These are phyloP conservation scores for Talaromyces sp. DNA, from an alignment of 2,329 filamentous ascomycete genomes.

Conservation along the genomic window DNA sequence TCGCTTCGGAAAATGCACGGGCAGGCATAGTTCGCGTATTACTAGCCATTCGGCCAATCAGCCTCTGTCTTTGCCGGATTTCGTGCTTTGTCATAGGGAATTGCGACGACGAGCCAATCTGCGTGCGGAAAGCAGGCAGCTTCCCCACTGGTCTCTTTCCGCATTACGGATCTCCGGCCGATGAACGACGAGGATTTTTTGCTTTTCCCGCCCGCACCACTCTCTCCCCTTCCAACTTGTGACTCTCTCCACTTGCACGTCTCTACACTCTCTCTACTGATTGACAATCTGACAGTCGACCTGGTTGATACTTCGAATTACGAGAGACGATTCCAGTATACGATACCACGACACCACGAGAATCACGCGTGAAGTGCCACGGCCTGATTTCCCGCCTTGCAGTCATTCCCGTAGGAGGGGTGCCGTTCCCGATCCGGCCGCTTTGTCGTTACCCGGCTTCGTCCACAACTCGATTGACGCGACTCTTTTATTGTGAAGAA, in stretches of 20 bases:
- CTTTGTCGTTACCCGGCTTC: neutral
- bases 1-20: slow-evolving; percentile 1
- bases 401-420: slow-evolving; percentile 6
- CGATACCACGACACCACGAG: neutral
- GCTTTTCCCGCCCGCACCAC: slow-evolving; percentile 5
- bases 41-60: neutral
- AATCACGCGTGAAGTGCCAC: neutral
- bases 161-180: slow-evolving; percentile 1
- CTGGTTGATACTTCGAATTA: neutral
- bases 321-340: neutral
- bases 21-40: neutral
- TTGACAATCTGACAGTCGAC: neutral
- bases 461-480: neutral
- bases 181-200: slow-evolving; percentile 3
- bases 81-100: neutral
- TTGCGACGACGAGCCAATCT: neutral
- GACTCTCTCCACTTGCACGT: neutral
- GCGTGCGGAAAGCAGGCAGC: neutral
- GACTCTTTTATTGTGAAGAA: neutral
- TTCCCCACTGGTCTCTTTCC: neutral
- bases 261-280: neutral
- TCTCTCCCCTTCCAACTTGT: neutral
- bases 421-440: neutral
- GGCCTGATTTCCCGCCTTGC: neutral
- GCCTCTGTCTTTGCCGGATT: neutral